phyloP scores from a whole-genome alignment of 2,329 filamentous ascomycete genomes.

The Ambrosiella cleistominuta region DNA sequence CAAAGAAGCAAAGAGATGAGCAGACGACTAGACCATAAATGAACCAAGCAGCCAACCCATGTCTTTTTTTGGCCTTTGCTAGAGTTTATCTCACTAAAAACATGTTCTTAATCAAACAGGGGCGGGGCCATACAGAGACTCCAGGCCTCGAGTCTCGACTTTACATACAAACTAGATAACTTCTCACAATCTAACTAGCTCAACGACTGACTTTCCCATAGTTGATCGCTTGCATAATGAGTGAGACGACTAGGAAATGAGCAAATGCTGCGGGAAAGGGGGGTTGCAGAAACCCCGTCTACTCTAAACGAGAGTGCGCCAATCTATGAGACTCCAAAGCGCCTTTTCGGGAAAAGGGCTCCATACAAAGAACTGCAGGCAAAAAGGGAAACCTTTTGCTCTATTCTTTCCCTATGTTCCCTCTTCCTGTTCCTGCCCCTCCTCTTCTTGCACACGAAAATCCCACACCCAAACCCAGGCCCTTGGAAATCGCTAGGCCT shows the following conservation, averaged over 20 bases:
- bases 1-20: no score
- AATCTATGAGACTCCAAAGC: neutral
- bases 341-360: neutral
- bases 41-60: no score
- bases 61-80: neutral
- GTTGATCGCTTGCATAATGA: neutral
- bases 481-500: neutral
- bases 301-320: neutral
- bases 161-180: no score
- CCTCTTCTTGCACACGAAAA: neutral
- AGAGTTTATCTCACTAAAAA: no score
- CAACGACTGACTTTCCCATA: neutral
- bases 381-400: neutral
- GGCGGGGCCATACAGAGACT: no score
- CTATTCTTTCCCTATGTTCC: neutral
- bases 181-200: no score
- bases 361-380: neutral
- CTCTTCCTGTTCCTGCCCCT: constrained; percentile 2
- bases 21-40: no score
- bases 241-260: constrained; percentile 9
- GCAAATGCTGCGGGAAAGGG: constrained; percentile 7
- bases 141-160: no score
- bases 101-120: no score
- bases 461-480: neutral
- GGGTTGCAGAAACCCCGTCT: constrained; percentile 9